phyloP scores from a whole-genome alignment of 257 asterid genomes.

The Plantago major region DNA sequence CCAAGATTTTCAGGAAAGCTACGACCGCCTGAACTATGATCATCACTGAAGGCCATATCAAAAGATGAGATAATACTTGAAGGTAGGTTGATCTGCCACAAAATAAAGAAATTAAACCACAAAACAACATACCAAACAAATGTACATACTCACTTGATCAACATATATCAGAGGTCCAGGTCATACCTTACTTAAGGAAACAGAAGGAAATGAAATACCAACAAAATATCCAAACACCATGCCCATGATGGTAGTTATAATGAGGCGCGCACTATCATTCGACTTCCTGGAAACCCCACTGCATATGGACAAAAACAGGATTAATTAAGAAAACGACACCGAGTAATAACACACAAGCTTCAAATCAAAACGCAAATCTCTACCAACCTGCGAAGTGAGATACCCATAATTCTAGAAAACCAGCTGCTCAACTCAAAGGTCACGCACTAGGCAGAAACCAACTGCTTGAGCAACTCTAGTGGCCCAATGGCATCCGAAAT shows the following conservation, averaged over 20 bases:
- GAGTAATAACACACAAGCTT: not conserved
- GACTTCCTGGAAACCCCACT: conserved; percentile 78
- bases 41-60: conserved; percentile 51
- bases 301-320: conserved; percentile 27
- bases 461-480: conserved; percentile 38
- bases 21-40: conserved; percentile 36
- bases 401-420: conserved; percentile 59
- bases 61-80: conserved; percentile 67
- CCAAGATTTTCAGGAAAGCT: conserved; percentile 93
- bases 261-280: conserved; percentile 63
- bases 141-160: conserved; percentile 1
- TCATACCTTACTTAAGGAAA: conserved; percentile 69
- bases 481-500: conserved; percentile 36
- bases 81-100: conserved; percentile 77
- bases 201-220: conserved; percentile 92
- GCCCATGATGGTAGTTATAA: conserved; percentile 81
- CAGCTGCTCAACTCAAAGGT: conserved; percentile 54
- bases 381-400: conserved; percentile 71
- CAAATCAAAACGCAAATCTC: conserved; percentile 10
- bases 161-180: conserved; percentile 8
- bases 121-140: conserved; percentile 15
- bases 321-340: conserved; percentile 8
- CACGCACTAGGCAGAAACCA: conserved; percentile 51
- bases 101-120: conserved; percentile 5
- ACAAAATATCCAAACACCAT: conserved; percentile 87